Percentiles rank a stretch among this genome's conserved stretches.
These are phyloP conservation scores for Haplosporangium gracile DNA, from an alignment of 192 early-diverging fungal genomes.

Conservation along the genomic window DNA sequence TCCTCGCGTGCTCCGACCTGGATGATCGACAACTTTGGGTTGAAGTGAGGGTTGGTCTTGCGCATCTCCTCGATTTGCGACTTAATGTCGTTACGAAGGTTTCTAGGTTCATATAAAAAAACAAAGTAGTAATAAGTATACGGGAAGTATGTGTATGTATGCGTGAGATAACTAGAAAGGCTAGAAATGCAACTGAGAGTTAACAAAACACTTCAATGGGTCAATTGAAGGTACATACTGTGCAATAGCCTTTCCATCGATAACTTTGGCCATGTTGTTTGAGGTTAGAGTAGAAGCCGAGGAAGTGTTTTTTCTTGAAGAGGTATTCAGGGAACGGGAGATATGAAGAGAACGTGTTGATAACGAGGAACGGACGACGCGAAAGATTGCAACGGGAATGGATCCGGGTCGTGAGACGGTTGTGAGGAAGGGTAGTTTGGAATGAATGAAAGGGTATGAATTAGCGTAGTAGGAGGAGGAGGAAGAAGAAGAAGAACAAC, in stretches of 20 bases:
- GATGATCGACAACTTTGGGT: conserved; percentile 89
- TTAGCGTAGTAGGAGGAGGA: background rate
- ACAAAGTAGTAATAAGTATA: background rate
- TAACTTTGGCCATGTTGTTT: conserved; percentile 65
- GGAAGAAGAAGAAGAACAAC: background rate
- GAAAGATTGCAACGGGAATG: background rate
- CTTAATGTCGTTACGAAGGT: conserved; percentile 79
- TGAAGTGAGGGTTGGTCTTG: conserved; percentile 74
- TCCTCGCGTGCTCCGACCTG: conserved; percentile 97
- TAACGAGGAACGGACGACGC: background rate
- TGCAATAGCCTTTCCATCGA: conserved; percentile 87
- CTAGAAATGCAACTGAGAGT: background rate
- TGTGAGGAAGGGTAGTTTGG: background rate
- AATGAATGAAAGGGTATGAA: conserved; percentile 5
- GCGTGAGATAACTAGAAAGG: background rate
- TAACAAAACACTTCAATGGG: background rate
- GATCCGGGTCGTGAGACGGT: conserved; percentile 8
- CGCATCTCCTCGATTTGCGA: conserved; percentile 76
- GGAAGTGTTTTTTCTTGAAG: background rate
- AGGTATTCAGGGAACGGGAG: background rate
- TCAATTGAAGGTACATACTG: conserved; percentile 62
- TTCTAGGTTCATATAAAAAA: conserved; percentile 53
- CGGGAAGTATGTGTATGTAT: background rate
- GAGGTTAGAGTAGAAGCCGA: background rate
- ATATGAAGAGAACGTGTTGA: conserved; percentile 11